Evolutionary conservation across 306 rosid species (phyloP), one percentile per base, ranked within the genome.

Genomic region (Medicago ruthenica): DNA sequence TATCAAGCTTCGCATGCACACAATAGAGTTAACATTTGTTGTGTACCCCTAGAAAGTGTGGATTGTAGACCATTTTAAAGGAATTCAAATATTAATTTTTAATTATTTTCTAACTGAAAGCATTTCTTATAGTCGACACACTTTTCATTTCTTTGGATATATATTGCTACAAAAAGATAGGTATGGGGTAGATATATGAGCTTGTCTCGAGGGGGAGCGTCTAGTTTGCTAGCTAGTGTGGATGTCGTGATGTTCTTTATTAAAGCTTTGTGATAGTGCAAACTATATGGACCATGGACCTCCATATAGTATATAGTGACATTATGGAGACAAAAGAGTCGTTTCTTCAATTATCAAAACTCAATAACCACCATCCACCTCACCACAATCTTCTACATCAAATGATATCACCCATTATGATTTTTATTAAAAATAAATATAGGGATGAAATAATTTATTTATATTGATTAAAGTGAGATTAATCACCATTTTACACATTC

Each of bases 291-390:
- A 86, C 92, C 89, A 66, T 86, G 92, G 87, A 86, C 92, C 88
- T 88, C 88, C 85, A 86, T 9, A 59, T 60, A 3, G 14, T 59
- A 59, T 80, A 78, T 82, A 70, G 74, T 79, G 67, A 69, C 77
- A 83, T 78, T 82, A 89, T 91, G 96, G 88, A 79, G 88, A 83
- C 89, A 84, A 91, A 91, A 82, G 89, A 79, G 90, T 88, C 90
- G 16, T 84, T 86, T 60, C 17, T 51, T 84, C 81, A 82, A 90
- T 88, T 93, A 88, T 90, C 82, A 84, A 87, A 54, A 62, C 79
- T 54, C 73, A 42, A 66, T 57, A 76, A 75, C 80, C 48, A 54
- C 83, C 59, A 68, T 58, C 10, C 13, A 55, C 7, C 69, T 71
- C 73, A 62, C 83, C 69, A 40, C 74, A 73, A 15, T 39, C 79